Evolutionary conservation across 768 basidiomycete genomes (phyloP).

Genomic region (Termitomyces sp.): DNA sequence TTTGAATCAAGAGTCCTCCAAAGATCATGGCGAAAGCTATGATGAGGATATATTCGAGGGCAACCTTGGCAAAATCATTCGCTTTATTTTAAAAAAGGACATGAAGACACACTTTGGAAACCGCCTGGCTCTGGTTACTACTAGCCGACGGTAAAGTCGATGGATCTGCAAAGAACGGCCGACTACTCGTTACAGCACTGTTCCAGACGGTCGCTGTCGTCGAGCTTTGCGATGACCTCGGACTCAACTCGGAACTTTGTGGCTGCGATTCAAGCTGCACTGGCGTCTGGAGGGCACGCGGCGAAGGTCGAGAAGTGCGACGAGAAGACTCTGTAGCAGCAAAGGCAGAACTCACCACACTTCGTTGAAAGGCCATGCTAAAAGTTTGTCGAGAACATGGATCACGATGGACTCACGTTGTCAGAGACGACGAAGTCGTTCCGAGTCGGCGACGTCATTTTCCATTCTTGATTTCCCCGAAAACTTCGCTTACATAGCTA

Average conservation of each 20-base stretch:
- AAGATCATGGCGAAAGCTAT: conserved; percentile 19
- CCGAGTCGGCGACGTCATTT: conserved; percentile 7
- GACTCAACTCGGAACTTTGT: not conserved
- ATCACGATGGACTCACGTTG: not conserved
- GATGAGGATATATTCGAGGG: conserved; percentile 25
- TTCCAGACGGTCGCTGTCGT: not conserved
- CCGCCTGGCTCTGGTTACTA: conserved; percentile 1
- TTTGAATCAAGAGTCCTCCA: conserved; percentile 16
- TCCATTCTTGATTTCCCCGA: not conserved
- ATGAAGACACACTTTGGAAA: conserved; percentile 19
- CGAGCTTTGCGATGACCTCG: not conserved
- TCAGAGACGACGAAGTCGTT: not conserved
- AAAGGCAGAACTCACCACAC: not conserved
- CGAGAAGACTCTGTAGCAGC: not conserved
- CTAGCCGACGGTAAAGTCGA: conserved; percentile 1
- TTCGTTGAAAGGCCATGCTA: not conserved
- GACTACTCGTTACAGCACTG: conserved; percentile 1
- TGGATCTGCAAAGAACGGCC: conserved; percentile 22
- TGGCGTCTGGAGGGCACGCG: conserved; percentile 5
- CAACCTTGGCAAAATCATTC: conserved; percentile 13
- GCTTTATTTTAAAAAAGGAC: not conserved
- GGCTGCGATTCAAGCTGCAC: not conserved
- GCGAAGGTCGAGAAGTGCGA: not conserved
- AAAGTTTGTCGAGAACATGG: not conserved
- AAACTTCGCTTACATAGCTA: not conserved